Evolutionary conservation across 495 filamentous ascomycete species (phyloP), one percentile per base, ranked within the genome.

Genomic region (Penicillium malachiteum): DNA sequence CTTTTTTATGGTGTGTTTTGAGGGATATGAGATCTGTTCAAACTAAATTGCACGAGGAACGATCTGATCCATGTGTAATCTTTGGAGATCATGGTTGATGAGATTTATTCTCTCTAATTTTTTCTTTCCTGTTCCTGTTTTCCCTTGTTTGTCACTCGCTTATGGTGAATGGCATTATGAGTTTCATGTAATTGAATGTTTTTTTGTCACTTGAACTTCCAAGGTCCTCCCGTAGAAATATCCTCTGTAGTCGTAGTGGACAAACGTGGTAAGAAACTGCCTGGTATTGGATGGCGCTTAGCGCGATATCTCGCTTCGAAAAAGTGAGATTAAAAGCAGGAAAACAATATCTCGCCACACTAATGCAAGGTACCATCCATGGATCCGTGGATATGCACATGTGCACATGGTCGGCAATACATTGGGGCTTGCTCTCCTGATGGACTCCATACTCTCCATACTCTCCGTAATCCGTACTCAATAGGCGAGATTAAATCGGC

Each of bases 1-100:
- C 7, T 14, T 37, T 49, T 47, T 26, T 48, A 11, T 47, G 33
- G 42, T 34, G 35, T 13, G 48, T 44, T 44, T n/a, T 7, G 14
- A 34, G 39, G 38, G 45, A 21, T 34, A 46, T 17, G 57, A 50
- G 60, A 59, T 64, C 41, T 34, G 60, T 49, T 61, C 55, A 40
- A 11, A 32, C 32, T 43, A 66, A 61, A 66, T 66, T 64, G 55
- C 47, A 50, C 35, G 52, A 59, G 37, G 57, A 56, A 54, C 49
- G 53, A 59, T 61, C 57, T 48, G 48, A 50, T 33, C 48, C 34
- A 57, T 56, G 54, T 55, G 53, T 45, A 43, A 35, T 41, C 34
- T 9, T 39, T 30, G 32, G 26, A 44, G 37, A 16, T 47, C 34
- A 50, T 56, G 55, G 45, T 52, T 40, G 31, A 50, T 44, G 44